Base-by-base conservation (phyloP, 345 rosid species). In the Trapa bicornis region DNA sequence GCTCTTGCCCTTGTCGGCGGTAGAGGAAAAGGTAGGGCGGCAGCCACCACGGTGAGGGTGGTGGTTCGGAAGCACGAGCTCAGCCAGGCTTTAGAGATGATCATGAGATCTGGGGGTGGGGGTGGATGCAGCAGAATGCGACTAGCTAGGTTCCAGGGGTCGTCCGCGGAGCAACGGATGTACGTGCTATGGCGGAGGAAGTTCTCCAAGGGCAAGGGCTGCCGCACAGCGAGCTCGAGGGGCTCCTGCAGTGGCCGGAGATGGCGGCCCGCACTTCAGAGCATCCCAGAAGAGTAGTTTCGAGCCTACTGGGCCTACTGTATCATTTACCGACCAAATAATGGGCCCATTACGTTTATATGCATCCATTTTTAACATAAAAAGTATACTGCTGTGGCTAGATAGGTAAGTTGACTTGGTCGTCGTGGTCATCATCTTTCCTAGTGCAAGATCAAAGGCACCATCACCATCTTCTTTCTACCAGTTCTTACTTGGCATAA, bases 51-150 rank as follows among this genome's bases (percentile, higher is more conserved):
- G 71, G 47, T 80, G 73, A 82, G 79, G 75, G 43, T 85, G 35
- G 47, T 79, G 13, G 78, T 82, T 7, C 75, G 75, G 72, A 81
- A 73, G 74, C 75, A 83, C 76, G 87, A 85, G 67, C 70, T 83
- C 47, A 79, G 70, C 70, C 81, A 80, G 66, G 61, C 81, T 13
- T 53, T 80, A 63, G 77, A 78, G 62, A 33, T 65, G 15, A 64
- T 77, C 53, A 66, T 39, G 72, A 17, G 72, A 67, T 22, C 36
- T 7, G 53, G 29, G 41, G 36, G 45, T 0, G 47, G 16, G 16
- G 32, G 42, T 37, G 1, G 37, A 67, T 13, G 6, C 72, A 45
- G 32, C 36, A 32, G 17, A 12, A 37, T 6, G 29, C 53, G 16
- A 17, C 16, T 17, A 17, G 53, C 4, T 10, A 9, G 14, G 53